Percentiles rank a stretch among this genome's conserved stretches.
Evolutionary conservation across 2,329 filamentous ascomycete genomes (phyloP).

Genomic region (Aureobasidium sp.): DNA sequence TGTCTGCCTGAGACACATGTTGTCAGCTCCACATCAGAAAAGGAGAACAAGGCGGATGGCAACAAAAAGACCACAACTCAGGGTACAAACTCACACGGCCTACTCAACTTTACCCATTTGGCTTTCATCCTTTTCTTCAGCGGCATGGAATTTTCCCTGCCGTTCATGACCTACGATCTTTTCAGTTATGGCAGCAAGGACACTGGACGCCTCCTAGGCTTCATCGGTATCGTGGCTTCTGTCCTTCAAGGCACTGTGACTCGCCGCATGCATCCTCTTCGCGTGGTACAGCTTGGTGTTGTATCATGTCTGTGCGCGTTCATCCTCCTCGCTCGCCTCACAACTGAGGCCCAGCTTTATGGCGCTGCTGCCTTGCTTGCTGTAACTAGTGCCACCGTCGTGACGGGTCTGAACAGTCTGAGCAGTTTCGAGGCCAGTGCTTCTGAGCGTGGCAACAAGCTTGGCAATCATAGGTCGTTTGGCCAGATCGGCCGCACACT

Average conservation of each 20-base stretch:
- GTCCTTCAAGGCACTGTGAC: conserved; percentile 91
- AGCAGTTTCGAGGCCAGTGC: conserved; percentile 81
- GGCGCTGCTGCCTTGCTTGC: conserved; percentile 75
- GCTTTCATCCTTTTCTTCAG: conserved; percentile 94
- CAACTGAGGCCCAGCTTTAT: conserved; percentile 64
- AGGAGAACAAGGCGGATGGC: conserved; percentile 3
- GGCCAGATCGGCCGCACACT: conserved; percentile 83
- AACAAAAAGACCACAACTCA: conserved; percentile 15
- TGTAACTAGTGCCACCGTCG: conserved; percentile 86
- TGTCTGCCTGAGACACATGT: conserved; percentile 78
- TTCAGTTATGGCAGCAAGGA: conserved; percentile 72
- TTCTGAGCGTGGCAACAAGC: conserved; percentile 72
- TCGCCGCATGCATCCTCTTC: conserved; percentile 70
- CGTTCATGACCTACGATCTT: conserved; percentile 94
- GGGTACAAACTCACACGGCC: conserved; percentile 71
- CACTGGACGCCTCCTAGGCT: conserved; percentile 80
- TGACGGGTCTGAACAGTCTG: conserved; percentile 85
- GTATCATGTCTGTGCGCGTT: conserved; percentile 72
- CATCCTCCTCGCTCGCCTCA: conserved; percentile 63
- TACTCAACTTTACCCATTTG: conserved; percentile 82
- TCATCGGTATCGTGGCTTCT: conserved; percentile 83
- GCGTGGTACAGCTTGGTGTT: conserved; percentile 72
- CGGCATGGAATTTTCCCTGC: conserved; percentile 94
- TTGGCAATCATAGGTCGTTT: conserved; percentile 71
- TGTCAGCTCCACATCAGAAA: conserved; percentile 12